Evolutionary conservation across 2,329 filamentous ascomycete genomes (phyloP), one percentile per base, ranked within the genome.

Genomic region (Diaporthe ilicicola): DNA sequence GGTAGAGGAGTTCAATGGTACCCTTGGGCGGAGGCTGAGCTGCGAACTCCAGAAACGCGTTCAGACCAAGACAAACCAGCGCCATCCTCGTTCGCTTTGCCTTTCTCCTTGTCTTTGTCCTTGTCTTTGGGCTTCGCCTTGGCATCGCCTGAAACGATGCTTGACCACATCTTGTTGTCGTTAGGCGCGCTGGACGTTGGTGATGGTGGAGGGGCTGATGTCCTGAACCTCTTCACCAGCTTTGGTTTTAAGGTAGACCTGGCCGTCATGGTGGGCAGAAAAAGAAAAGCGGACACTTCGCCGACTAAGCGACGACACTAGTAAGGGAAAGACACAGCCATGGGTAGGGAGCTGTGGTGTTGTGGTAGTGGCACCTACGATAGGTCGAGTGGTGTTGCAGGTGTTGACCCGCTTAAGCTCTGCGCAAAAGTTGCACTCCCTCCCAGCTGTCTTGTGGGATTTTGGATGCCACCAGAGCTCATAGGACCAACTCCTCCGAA

Each of bases 381-480:
- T 70, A 89, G 83, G 78, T 92, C 90, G 72, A 92, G 81, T 51
- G 89, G 86, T 73, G 89, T 89, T 75, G 87, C 83, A 75, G 88
- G 86, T 80, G 91, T 89, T 70, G 89, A 90, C 73, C 88, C 88
- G 76, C 86, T 87, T 76, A 92, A 82, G 77, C 89, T 91, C 79
- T 92, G 90, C 61, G 90, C 89, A 81, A 92, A 92, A 80, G 89
- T 92, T 71, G 90, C 83, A 79, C 87, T 90, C 76, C 88, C 84
- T 73, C 86, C 85, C 76, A 89, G 81, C 82, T 89, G 86, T 77
- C 88, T 84, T 68, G 83, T 80, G 62, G 85, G 83, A 74, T 84
- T 89, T 76, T 85, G 87, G 70, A 90, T 82, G 53, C 84, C 85
- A 76, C 82, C 82, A 39, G 77, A 77, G 70, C 88, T 86, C 87